Evolutionary conservation across 441 rosid species (phyloP).

Genomic region (Corymbia citriodora): DNA sequence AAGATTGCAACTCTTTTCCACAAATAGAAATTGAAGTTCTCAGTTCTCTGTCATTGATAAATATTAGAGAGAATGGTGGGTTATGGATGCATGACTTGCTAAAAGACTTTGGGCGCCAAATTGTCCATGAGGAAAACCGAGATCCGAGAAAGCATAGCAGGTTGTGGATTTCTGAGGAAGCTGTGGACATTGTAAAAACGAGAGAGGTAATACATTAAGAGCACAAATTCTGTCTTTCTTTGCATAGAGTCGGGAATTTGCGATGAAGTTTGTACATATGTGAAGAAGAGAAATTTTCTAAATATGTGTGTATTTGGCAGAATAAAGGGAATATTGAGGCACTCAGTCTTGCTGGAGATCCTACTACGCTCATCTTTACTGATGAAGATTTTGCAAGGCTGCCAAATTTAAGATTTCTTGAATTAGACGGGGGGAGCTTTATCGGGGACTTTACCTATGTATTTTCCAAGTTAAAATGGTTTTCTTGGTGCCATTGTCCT

Average conservation of each 20-base stretch:
- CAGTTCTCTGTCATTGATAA: neutral
- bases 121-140: neutral
- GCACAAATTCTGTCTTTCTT: neutral
- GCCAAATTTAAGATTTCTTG: neutral
- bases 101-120: neutral
- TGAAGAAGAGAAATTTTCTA: neutral
- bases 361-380: neutral
- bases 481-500: neutral
- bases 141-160: neutral
- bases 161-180: neutral
- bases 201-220: neutral
- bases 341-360: neutral
- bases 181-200: neutral
- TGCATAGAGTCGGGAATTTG: neutral
- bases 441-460: neutral
- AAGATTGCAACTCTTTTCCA: accelerated
- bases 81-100: neutral
- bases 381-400: neutral
- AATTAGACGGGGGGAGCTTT: neutral
- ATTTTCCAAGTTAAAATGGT: neutral
- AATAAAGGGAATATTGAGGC: neutral
- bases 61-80: neutral
- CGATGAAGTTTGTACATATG: neutral
- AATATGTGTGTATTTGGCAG: neutral
- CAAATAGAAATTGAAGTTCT: neutral